These are phyloP conservation scores for Ascocoryne sarcoides DNA, from an alignment of 2,329 filamentous ascomycete species.

Conservation along the genomic window DNA sequence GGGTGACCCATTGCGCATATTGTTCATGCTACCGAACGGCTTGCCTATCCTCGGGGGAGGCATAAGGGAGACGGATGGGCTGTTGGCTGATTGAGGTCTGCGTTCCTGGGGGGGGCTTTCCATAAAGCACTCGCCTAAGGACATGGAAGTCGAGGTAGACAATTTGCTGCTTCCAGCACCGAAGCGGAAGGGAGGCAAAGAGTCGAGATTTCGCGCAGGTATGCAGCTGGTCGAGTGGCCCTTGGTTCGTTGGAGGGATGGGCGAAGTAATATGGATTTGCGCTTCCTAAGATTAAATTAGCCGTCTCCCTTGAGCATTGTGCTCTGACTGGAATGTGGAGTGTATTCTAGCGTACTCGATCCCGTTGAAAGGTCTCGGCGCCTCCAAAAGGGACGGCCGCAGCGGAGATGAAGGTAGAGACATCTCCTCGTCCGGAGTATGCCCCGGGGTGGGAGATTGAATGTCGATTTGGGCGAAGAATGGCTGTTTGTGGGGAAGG, in stretches of 20 bases:
- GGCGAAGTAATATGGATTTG: constrained; percentile 61
- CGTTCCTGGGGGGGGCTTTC: constrained; percentile 69
- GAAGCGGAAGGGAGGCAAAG: constrained; percentile 67
- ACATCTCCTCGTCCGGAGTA: constrained; percentile 32
- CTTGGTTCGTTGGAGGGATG: constrained; percentile 67
- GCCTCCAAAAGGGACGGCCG: constrained; percentile 41
- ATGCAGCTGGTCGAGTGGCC: constrained; percentile 61
- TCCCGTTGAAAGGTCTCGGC: constrained; percentile 36
- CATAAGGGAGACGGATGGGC: constrained; percentile 45
- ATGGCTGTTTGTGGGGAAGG: constrained; percentile 76
- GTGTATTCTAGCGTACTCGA: constrained; percentile 44
- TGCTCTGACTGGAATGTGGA: constrained; percentile 14
- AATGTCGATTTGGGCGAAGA: constrained; percentile 54
- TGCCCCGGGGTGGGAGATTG: constrained; percentile 62
- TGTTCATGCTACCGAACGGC: constrained; percentile 51
- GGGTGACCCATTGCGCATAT: constrained; percentile 65
- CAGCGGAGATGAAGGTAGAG: constrained; percentile 46
- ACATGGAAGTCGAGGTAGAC: constrained; percentile 48
- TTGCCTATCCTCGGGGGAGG: constrained; percentile 55
- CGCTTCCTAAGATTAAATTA: constrained; percentile 43
- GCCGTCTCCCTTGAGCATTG: not conserved
- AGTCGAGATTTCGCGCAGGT: constrained; percentile 52
- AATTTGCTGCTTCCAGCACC: constrained; percentile 44
- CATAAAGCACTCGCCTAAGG: constrained; percentile 69
- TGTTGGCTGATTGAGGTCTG: constrained; percentile 51